phyloP scores from a whole-genome alignment of 176 grass and related monocot species.

The Paspalum notatum region DNA sequence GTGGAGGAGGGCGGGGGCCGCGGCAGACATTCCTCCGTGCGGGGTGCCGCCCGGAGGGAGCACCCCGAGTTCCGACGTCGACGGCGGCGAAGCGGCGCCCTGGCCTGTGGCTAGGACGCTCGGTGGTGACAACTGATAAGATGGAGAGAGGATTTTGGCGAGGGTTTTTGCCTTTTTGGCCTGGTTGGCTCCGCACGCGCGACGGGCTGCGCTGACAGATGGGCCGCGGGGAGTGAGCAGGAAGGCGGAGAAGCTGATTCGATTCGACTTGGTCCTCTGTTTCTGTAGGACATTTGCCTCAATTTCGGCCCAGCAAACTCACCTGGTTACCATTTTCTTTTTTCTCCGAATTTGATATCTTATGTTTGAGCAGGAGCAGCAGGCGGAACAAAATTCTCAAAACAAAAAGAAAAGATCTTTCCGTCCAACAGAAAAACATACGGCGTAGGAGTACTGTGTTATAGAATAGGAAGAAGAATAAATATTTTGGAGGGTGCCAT shows the following conservation, averaged over 20 bases:
- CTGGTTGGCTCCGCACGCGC: no score
- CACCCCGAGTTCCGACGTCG: not conserved
- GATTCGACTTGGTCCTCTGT: not conserved
- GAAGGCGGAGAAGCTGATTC: not conserved
- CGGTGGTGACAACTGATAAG: constrained; percentile 18
- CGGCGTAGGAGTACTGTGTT: no score
- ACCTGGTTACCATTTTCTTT: no score
- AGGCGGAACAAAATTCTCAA: no score
- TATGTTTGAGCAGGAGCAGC: no score
- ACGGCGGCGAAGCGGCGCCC: not conserved
- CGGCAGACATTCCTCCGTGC: not conserved
- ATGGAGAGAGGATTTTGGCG: constrained; percentile 26
- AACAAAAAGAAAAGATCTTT: no score
- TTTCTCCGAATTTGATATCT: no score
- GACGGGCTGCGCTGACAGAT: not conserved
- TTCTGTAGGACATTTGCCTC: not conserved
- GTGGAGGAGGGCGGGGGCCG: constrained; percentile 4
- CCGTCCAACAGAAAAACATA: no score
- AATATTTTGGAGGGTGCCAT: no score
- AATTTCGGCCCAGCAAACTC: not conserved
- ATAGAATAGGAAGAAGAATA: no score
- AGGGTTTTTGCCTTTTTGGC: constrained; percentile 40
- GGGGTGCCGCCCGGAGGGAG: not conserved
- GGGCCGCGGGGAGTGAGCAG: not conserved
- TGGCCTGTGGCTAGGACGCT: not conserved